Evolutionary conservation across 2,329 filamentous ascomycete species (phyloP), one percentile per base, ranked within the genome.

Genomic region (Colletotrichum spinosum): DNA sequence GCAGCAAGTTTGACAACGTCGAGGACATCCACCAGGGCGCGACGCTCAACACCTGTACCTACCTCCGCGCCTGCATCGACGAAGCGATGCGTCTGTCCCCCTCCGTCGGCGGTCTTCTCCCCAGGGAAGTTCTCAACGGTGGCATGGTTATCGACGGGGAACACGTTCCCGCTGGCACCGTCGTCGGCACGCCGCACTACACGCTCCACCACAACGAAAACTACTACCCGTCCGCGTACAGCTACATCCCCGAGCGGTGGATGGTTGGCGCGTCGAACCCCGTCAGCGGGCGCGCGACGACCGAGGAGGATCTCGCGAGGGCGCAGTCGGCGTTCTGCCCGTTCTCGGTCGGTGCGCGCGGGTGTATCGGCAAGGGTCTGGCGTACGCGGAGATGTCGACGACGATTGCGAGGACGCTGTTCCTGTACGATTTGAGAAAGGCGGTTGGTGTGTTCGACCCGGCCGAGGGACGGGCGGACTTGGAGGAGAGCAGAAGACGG

Each of bases 271-370:
- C 78, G 48, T 72, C 69, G 74, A 83, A 75, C 73, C 75, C 70
- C 8, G 65, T 73, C 35, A 74, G 68, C 37, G 75, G 78, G 44
- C 75, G 74, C 60, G 70, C 74, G 37, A 81, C 83, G 1, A 83
- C 78, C 6, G 83, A 84, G 62, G 81, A 83, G 2, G 84, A 87
- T 56, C 78, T 87, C 2, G 79, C 81, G 3, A 72, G 80, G 6
- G 90, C 91, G 2, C 85, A 90, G 55, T 84, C 82, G 39, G 92
- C 92, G 0, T 95, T 92, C 77, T 93, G 90, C 68, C 90, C 92
- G 2, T 93, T 93, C 71, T 89, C 86, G 50, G 80, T 92, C 67
- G 91, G 91, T 0, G 88, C 90, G 0, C 80, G 90, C 10, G 89
- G 89, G 2, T 93, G 91, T 72, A 91, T 93, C 59, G 91, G 90